phyloP scores from a whole-genome alignment of 352 stramenopile genomes.

The Aphanomyces cochlioides region DNA sequence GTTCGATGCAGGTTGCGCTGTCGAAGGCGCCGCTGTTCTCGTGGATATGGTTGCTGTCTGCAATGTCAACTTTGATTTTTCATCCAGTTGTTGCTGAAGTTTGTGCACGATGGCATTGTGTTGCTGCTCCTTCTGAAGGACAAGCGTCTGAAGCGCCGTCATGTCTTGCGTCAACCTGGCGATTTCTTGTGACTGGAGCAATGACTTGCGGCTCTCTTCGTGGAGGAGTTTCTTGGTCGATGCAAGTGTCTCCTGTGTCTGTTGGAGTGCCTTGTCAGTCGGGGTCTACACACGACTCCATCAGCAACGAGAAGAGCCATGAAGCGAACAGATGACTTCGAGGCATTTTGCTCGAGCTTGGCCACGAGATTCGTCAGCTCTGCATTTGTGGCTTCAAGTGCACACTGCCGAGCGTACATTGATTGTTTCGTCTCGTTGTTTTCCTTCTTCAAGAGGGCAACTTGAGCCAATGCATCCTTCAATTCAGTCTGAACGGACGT shows the following conservation, averaged over 20 bases:
- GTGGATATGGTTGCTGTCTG: constrained; percentile 30
- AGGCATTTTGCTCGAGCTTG: constrained; percentile 40
- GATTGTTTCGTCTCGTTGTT: constrained; percentile 54
- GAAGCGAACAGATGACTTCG: background rate
- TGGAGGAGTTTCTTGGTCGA: constrained; percentile 72
- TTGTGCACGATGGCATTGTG: constrained; percentile 38
- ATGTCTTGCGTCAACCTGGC: constrained; percentile 52
- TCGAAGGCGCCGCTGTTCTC: background rate
- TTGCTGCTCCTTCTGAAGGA: constrained; percentile 32
- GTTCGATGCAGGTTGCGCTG: constrained; percentile 24
- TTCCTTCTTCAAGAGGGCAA: constrained; percentile 63
- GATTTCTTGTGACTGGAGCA: constrained; percentile 67
- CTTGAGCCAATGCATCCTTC: constrained; percentile 54
- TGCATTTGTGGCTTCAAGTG: constrained; percentile 70
- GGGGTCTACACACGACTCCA: background rate
- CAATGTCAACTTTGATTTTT: background rate
- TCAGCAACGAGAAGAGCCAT: background rate
- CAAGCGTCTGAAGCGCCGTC: constrained; percentile 44
- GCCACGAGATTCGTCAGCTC: constrained; percentile 67
- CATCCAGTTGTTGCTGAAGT: constrained; percentile 8
- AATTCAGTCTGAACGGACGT: constrained; percentile 63
- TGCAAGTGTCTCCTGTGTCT: constrained; percentile 52
- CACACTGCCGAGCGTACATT: constrained; percentile 69
- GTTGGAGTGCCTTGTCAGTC: background rate
- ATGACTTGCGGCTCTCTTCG: constrained; percentile 60